phyloP scores from a whole-genome alignment of 192 early-diverging fungal genomes.

The Backusella psychrophila region DNA sequence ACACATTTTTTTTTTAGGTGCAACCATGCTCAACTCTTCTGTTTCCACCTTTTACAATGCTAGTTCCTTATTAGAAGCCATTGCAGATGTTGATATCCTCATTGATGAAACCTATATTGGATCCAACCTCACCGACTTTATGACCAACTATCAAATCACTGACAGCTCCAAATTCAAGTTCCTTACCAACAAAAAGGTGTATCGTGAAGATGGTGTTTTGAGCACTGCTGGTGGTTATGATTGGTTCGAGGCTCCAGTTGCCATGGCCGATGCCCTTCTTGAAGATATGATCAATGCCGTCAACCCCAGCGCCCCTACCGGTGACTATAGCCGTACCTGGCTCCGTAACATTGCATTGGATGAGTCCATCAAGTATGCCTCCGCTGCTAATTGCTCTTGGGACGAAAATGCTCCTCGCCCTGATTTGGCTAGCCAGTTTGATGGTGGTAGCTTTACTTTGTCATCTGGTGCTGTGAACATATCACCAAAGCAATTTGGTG shows the following conservation, averaged over 20 bases:
- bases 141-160: slow-evolving; percentile 54
- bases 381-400: slow-evolving; percentile 52
- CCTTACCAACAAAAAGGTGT: slow-evolving; percentile 58
- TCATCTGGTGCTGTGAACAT: neutral
- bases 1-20: slow-evolving; percentile 9
- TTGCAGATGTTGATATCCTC: slow-evolving; percentile 59
- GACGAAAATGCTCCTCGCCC: slow-evolving; percentile 21
- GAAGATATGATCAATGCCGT: slow-evolving; percentile 67
- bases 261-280: slow-evolving; percentile 65
- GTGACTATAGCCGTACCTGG: slow-evolving; percentile 56
- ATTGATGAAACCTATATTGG: slow-evolving; percentile 69
- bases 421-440: slow-evolving; percentile 22
- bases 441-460: slow-evolving; percentile 1
- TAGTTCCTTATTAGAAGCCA: slow-evolving; percentile 48
- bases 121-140: slow-evolving; percentile 45
- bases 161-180: slow-evolving; percentile 54
- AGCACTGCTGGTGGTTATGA: slow-evolving; percentile 61
- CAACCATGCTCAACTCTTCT: slow-evolving; percentile 46
- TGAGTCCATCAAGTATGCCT: slow-evolving; percentile 48
- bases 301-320: slow-evolving; percentile 53
- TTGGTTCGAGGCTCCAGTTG: slow-evolving; percentile 70
- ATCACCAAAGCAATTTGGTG: neutral
- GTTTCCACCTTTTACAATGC: slow-evolving; percentile 35
- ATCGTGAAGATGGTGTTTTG: slow-evolving; percentile 65
- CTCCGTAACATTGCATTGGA: slow-evolving; percentile 65